These are phyloP conservation scores for Articulospora tetracladia DNA, from an alignment of 495 filamentous ascomycete species.

Conservation along the genomic window DNA sequence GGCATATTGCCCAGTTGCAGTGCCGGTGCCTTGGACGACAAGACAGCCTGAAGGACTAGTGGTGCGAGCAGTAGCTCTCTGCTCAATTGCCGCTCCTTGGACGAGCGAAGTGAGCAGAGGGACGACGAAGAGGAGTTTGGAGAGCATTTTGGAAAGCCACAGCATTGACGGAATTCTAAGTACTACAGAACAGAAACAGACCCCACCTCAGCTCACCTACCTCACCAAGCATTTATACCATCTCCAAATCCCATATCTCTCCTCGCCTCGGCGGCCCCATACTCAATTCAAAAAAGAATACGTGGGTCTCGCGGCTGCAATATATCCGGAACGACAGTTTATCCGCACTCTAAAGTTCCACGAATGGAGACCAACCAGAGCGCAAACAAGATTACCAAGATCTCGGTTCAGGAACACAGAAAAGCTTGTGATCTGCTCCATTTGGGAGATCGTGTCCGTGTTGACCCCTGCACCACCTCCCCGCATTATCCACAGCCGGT, in stretches of 20 bases:
- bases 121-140: not conserved
- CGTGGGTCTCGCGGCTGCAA: not conserved
- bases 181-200: too few species aligned
- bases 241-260: not conserved
- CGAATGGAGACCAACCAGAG: not conserved
- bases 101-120: not conserved
- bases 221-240: not conserved
- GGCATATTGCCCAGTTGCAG: constrained; percentile 5
- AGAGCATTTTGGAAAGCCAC: not conserved
- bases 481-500: not conserved
- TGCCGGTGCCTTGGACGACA: constrained; percentile 8
- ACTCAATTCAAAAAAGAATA: not conserved
- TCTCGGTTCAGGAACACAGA: not conserved
- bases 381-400: not conserved
- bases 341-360: not conserved
- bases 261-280: not conserved
- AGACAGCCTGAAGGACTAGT: constrained; percentile 13
- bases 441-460: not conserved
- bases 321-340: not conserved
- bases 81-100: not conserved
- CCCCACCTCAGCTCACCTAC: too few species aligned
- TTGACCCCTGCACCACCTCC: not conserved
- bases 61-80: constrained; percentile 7
- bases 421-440: not conserved
- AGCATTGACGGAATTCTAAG: too few species aligned